These are phyloP conservation scores for Dendrostoma leiphaemia DNA, from an alignment of 2,329 filamentous ascomycete genomes.

Conservation along the genomic window DNA sequence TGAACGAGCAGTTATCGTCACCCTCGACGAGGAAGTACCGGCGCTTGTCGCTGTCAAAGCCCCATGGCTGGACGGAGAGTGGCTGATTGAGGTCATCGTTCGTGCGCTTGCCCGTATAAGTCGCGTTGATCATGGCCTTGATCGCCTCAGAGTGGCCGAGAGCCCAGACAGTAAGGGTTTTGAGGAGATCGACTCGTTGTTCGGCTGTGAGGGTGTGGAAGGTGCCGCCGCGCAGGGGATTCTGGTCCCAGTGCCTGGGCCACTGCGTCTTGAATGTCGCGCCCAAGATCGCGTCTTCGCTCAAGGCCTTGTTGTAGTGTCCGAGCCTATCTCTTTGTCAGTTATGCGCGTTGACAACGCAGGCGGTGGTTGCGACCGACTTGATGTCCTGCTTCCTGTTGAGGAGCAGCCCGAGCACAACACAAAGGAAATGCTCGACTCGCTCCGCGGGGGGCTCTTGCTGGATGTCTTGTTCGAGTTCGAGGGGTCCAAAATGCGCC, in stretches of 20 bases:
- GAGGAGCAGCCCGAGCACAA: constrained; percentile 79
- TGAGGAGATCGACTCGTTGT: constrained; percentile 80
- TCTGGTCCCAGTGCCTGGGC: constrained; percentile 81
- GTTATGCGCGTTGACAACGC: constrained; percentile 4
- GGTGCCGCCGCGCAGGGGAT: constrained; percentile 75
- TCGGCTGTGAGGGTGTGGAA: constrained; percentile 81
- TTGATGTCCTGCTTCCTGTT: constrained; percentile 99
- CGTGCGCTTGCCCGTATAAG: constrained; percentile 84
- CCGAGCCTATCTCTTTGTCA: constrained; percentile 64
- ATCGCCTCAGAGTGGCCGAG: constrained; percentile 84
- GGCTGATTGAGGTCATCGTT: constrained; percentile 80
- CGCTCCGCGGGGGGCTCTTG: constrained; percentile 78
- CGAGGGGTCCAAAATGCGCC: constrained; percentile 88
- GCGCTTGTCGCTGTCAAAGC: constrained; percentile 79
- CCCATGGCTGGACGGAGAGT: constrained; percentile 77
- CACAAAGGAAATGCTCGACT: constrained; percentile 85
- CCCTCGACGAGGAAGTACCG: constrained; percentile 94
- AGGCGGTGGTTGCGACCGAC: constrained; percentile 52
- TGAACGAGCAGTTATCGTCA: constrained; percentile 88
- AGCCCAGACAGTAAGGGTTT: constrained; percentile 82
- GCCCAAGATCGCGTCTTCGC: constrained; percentile 77
- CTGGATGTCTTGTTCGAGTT: constrained; percentile 83
- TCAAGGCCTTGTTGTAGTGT: constrained; percentile 84
- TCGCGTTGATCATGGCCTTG: constrained; percentile 77
- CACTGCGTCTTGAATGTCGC: constrained; percentile 79